phyloP scores from a whole-genome alignment of 176 grass and related monocot species.

The Tillandsia leiboldiana region DNA sequence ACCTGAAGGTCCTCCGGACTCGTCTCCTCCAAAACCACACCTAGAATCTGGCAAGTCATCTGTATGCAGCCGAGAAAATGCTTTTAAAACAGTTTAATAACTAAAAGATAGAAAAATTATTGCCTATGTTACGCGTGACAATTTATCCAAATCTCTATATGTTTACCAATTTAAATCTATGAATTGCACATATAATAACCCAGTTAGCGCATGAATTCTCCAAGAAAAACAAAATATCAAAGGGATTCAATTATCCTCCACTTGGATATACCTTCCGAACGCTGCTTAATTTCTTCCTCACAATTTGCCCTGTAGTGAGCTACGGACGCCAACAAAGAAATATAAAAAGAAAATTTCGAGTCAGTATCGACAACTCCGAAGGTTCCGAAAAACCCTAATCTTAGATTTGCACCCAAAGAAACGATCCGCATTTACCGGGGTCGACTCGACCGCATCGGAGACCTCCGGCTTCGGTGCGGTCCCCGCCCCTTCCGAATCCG shows the following conservation, averaged over 20 bases:
- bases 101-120: slow-evolving; percentile 6
- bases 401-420: slow-evolving; percentile 4
- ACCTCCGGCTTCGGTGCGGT: background rate
- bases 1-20: slow-evolving; percentile 84
- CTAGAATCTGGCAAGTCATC: slow-evolving; percentile 85
- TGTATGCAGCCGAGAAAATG: slow-evolving; percentile 8
- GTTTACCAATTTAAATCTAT: no score
- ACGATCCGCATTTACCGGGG: background rate
- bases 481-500: background rate
- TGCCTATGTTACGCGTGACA: background rate
- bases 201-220: background rate
- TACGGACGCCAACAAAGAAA: slow-evolving; percentile 21
- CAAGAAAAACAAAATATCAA: background rate
- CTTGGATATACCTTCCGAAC: slow-evolving; percentile 45
- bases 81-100: background rate
- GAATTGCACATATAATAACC: background rate
- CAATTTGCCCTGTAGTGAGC: slow-evolving; percentile 38
- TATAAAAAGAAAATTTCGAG: background rate
- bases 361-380: background rate
- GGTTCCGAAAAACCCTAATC: background rate
- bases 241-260: background rate
- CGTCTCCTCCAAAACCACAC: slow-evolving; percentile 78
- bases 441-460: slow-evolving; percentile 21
- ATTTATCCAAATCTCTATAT: background rate
- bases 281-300: slow-evolving; percentile 56